These are phyloP conservation scores for Panaeolus papilionaceus DNA, from an alignment of 768 basidiomycete species.

Conservation along the genomic window DNA sequence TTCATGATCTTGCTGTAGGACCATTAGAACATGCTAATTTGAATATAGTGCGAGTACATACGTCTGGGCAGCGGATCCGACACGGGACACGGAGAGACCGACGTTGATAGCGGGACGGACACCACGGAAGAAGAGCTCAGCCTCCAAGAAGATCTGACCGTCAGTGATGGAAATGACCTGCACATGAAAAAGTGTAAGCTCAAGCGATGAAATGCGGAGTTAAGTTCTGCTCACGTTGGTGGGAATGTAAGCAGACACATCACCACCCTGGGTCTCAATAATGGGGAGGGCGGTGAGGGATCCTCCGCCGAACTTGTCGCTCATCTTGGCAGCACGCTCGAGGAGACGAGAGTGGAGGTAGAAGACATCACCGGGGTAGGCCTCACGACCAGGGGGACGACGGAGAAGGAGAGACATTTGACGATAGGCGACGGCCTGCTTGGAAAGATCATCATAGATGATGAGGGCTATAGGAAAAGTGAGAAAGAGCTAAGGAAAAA, in stretches of 20 bases:
- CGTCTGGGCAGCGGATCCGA: slow-evolving; percentile 99
- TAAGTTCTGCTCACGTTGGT: slow-evolving; percentile 67
- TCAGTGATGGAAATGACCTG: slow-evolving; percentile 99
- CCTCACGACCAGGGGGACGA: slow-evolving; percentile 99
- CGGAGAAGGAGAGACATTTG: slow-evolving; percentile 99
- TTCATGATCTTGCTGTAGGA: slow-evolving; percentile 93
- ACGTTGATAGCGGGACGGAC: slow-evolving; percentile 99
- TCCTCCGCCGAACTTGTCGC: slow-evolving; percentile 97
- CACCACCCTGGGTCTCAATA: slow-evolving; percentile 99
- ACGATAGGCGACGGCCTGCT: slow-evolving; percentile 99
- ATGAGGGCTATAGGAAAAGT: slow-evolving; percentile 72
- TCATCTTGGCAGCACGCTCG: slow-evolving; percentile 99
- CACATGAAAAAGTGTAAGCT: slow-evolving; percentile 19
- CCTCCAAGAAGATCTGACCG: slow-evolving; percentile 99
- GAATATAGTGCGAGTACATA: slow-evolving; percentile 46
- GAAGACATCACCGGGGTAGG: slow-evolving; percentile 99
- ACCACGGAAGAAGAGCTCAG: slow-evolving; percentile 99
- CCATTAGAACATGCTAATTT: slow-evolving; percentile 14
- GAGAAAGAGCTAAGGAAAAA: slow-evolving; percentile 17
- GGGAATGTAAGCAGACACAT: slow-evolving; percentile 99
- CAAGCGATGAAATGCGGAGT: slow-evolving; percentile 8
- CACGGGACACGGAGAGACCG: slow-evolving; percentile 99
- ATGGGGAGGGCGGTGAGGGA: slow-evolving; percentile 99
- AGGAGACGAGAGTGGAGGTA: slow-evolving; percentile 99
- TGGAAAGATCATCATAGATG: slow-evolving; percentile 99